Percentiles rank a stretch among this genome's conserved stretches.
Conservation (phyloP, 805 yeast genomes). For the Soucietia sequanensis region DNA sequence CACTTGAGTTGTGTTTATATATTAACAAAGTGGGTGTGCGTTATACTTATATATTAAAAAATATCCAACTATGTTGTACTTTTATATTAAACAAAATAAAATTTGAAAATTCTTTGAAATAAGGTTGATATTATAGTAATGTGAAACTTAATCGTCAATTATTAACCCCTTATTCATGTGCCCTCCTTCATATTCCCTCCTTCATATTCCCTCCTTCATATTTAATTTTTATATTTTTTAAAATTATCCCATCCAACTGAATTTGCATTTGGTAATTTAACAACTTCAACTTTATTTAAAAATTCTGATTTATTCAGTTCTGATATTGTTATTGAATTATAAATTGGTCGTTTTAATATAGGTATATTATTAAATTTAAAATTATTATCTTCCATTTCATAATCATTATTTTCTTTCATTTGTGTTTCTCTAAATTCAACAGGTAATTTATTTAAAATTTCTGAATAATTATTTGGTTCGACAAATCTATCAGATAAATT, state of each 20-base stretch:
- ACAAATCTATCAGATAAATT: conserved; percentile 25
- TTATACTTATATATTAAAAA: too few relatives aligned
- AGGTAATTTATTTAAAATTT: conserved; percentile 32
- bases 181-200: too few relatives aligned
- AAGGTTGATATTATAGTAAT: too few relatives aligned
- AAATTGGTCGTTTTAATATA: conserved; percentile 34
- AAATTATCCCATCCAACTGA: conserved; percentile 45
- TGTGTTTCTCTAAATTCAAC: conserved; percentile 28
- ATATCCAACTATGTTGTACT: too few relatives aligned
- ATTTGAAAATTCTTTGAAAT: too few relatives aligned
- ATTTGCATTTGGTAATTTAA: conserved; percentile 44
- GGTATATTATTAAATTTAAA: conserved; percentile 11
- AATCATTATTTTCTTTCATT: conserved; percentile 4
- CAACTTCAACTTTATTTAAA: conserved; percentile 36
- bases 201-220: too few relatives aligned
- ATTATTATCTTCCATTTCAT: conserved; percentile 4
- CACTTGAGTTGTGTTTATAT: too few relatives aligned
- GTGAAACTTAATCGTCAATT: too few relatives aligned
- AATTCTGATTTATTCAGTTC: conserved; percentile 31
- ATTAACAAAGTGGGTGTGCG: too few relatives aligned
- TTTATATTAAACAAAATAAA: too few relatives aligned
- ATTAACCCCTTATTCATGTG: too few relatives aligned
- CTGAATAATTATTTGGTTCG: conserved; percentile 31
- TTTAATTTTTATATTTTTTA: conserved; percentile 24
- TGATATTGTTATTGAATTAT: conserved; percentile 28